phyloP scores from a whole-genome alignment of 495 filamentous ascomycete genomes.

The Lasiosphaeriaceae sp. region DNA sequence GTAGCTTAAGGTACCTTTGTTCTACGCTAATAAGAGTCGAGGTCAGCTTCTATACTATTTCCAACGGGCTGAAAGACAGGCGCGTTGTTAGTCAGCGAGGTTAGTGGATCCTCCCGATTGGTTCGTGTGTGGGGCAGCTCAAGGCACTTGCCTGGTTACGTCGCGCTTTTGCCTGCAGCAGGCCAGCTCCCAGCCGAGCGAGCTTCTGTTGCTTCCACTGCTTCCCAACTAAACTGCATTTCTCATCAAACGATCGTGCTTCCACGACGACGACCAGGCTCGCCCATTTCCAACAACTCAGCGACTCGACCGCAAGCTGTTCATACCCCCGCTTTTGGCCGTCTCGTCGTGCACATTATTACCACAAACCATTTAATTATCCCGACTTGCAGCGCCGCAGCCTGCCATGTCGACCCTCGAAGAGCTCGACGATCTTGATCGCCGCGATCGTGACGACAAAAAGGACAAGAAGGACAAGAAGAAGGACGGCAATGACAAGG shows the following conservation, averaged over 20 bases:
- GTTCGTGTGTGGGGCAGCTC: not conserved
- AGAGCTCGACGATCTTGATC: slow-evolving; percentile 44
- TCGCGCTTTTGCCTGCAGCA: slow-evolving; percentile 38
- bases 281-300: not conserved
- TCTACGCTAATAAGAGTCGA: not conserved
- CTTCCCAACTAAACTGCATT: too few relatives aligned
- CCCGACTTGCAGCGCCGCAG: slow-evolving; percentile 1
- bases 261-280: not conserved
- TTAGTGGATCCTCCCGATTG: not conserved
- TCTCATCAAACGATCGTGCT: slow-evolving; percentile 4
- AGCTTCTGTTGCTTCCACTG: slow-evolving; percentile 24
- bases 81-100: not conserved
- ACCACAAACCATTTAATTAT: not conserved
- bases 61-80: not conserved
- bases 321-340: not conserved
- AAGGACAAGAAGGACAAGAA: slow-evolving; percentile 69
- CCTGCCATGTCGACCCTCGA: slow-evolving; percentile 38
- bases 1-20: too few relatives aligned
- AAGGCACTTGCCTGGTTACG: slow-evolving; percentile 21
- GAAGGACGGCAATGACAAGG: slow-evolving; percentile 70
- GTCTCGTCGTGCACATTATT: not conserved
- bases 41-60: too few relatives aligned
- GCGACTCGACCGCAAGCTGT: not conserved
- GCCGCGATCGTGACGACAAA: slow-evolving; percentile 78
- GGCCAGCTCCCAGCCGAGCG: slow-evolving; percentile 20